Evolutionary conservation across 176 grass and related monocot species (phyloP), one percentile per base, ranked within the genome.

Genomic region (Eleusine coracana): DNA sequence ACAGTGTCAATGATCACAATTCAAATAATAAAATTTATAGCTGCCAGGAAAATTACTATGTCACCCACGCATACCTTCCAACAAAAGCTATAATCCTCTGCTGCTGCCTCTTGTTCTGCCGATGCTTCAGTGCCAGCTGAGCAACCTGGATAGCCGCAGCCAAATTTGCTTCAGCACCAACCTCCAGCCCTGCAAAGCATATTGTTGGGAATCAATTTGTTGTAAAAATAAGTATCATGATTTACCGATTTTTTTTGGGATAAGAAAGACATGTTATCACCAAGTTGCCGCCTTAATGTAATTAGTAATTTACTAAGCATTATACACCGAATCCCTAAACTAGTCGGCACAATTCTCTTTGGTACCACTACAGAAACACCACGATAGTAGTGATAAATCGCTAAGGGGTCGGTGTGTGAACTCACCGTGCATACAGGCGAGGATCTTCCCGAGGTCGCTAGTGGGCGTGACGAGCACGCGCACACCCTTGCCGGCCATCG

Each of bases 41-140:
- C 28, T 51, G 54, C 0, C 34, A 37, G 7, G 10, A 16, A 79
- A 80, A 5, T 29, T 78, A 34, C 31, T 34, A 86, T 56, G 60
- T 6, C 29, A 56, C 4, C 8, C 21, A 7, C 2, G 7, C 51
- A 18, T 94, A 99, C 96, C 96, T 99, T 92, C 97, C 97, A 27
- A 93, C 88, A 78, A 99, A 99, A 76, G 91, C 97, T 80, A 99
- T 94, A 69, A 99, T 99, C 69, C 97, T 86, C 84, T 99, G 97
- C 69, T 94, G 93, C 40, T 99, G 97, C 80, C 90, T 99, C 88
- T 99, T 99, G 73, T 99, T 99, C 83, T 99, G 97, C 64, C 97
- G 91, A 72, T 99, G 97, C 81, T 99, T 99, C 15, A 99, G 89
- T 1, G 97, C 93, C 75, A 99, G 85, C 63, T 99, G 97, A 73